A percentile compares a stretch with the other conserved stretches of the same genome.
Conservation (phyloP, 2,329 filamentous ascomycete genomes). For the Colletotrichum theobromicola region DNA sequence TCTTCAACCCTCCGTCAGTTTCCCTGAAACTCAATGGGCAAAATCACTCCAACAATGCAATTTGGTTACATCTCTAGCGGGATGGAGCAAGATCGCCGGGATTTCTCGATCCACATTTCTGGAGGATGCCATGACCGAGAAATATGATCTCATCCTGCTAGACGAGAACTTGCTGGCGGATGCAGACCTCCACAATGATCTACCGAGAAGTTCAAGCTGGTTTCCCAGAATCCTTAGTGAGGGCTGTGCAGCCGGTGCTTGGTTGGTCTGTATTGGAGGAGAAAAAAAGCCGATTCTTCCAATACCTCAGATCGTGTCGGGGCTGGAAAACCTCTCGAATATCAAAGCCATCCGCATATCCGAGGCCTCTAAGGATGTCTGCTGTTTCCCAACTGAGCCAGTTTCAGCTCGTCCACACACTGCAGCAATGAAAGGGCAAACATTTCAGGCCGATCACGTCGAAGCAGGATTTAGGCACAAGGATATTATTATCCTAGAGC, state of each 20-base stretch:
- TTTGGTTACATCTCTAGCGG: not conserved
- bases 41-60: not conserved
- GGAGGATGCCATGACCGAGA: not conserved
- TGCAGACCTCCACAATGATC: not conserved
- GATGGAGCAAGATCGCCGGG: not conserved
- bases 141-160: not conserved
- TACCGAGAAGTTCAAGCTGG: not conserved
- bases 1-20: not conserved
- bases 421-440: not conserved
- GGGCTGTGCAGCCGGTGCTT: not conserved
- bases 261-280: not conserved
- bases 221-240: slow-evolving; percentile 7
- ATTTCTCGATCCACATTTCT: not conserved
- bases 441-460: not conserved
- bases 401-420: not conserved
- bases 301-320: not conserved
- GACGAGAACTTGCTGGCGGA: not conserved
- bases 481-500: not conserved
- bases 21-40: not conserved
- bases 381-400: not conserved
- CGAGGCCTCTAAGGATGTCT: not conserved
- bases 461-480: not conserved
- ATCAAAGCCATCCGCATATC: not conserved
- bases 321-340: not conserved
- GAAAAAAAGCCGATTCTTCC: not conserved